Evolutionary conservation across 192 early-diverging fungal genomes (phyloP).

Genomic region (Backusella mclennaniae): DNA sequence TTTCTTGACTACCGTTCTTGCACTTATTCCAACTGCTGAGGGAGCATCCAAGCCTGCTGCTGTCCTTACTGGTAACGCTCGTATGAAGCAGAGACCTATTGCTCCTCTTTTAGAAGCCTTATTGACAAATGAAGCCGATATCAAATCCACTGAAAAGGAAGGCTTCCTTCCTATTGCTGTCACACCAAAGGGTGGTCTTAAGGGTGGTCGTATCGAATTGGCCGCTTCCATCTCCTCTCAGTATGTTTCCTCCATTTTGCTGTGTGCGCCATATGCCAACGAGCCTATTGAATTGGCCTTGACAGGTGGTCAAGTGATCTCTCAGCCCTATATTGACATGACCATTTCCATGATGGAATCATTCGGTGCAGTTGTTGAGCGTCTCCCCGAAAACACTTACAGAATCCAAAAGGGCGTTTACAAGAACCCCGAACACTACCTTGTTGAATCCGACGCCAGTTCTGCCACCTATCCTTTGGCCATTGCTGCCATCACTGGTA

Average conservation of each 20-base stretch:
- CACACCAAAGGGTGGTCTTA: slow-evolving; percentile 69
- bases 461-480: slow-evolving; percentile 98
- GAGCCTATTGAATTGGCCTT: slow-evolving; percentile 78
- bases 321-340: slow-evolving; percentile 99
- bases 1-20: slow-evolving; percentile 88
- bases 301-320: slow-evolving; percentile 91
- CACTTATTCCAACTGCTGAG: slow-evolving; percentile 58
- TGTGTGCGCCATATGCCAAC: slow-evolving; percentile 92
- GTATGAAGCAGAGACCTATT: slow-evolving; percentile 97
- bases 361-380: slow-evolving; percentile 83
- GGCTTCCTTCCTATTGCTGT: slow-evolving; percentile 90
- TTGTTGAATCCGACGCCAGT: slow-evolving; percentile 94
- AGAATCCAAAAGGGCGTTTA: slow-evolving; percentile 78
- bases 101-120: slow-evolving; percentile 87
- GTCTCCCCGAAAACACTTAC: slow-evolving; percentile 77
- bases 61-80: slow-evolving; percentile 90
- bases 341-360: slow-evolving; percentile 97
- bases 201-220: slow-evolving; percentile 85
- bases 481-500: slow-evolving; percentile 93
- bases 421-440: slow-evolving; percentile 78
- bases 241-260: slow-evolving; percentile 95
- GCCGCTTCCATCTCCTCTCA: slow-evolving; percentile 95
- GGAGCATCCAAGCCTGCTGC: slow-evolving; percentile 37
- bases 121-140: slow-evolving; percentile 70
- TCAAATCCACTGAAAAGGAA: slow-evolving; percentile 75